A percentile compares a stretch with the other conserved stretches of the same genome.
These are phyloP conservation scores for Erodium moschatum DNA, from an alignment of 441 rosid genomes.

Conservation along the genomic window DNA sequence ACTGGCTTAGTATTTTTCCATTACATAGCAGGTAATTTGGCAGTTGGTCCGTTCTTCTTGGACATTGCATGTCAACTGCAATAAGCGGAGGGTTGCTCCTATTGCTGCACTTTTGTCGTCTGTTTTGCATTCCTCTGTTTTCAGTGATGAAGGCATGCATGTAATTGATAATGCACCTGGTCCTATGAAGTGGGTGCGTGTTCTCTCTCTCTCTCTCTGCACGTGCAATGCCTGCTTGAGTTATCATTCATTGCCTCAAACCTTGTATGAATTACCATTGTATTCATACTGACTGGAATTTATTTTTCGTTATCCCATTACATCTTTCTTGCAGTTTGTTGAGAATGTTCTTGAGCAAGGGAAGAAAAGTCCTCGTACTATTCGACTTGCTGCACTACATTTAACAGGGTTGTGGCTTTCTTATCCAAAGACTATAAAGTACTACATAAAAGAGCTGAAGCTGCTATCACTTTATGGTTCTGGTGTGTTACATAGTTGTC, in stretches of 20 bases:
- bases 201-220: slow-evolving; percentile 19
- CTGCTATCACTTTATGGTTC: slow-evolving; percentile 88
- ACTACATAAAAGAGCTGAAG: slow-evolving; percentile 75
- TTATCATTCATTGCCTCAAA: slow-evolving; percentile 8
- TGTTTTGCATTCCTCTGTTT: slow-evolving; percentile 67
- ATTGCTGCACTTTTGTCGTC: slow-evolving; percentile 86
- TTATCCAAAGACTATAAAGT: slow-evolving; percentile 59
- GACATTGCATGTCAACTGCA: slow-evolving; percentile 83
- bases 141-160: slow-evolving; percentile 64
- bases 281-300: slow-evolving; percentile 8
- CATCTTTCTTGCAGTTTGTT: slow-evolving; percentile 50
- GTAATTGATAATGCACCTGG: slow-evolving; percentile 42
- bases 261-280: not conserved
- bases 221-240: not conserved
- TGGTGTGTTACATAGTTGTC: slow-evolving; percentile 38
- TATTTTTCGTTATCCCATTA: slow-evolving; percentile 15
- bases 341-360: slow-evolving; percentile 84
- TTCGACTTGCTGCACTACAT: slow-evolving; percentile 90
- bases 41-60: slow-evolving; percentile 75
- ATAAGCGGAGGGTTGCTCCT: slow-evolving; percentile 85
- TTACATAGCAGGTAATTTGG: slow-evolving; percentile 69
- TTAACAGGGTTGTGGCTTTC: slow-evolving; percentile 82
- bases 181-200: slow-evolving; percentile 84
- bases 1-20: slow-evolving; percentile 8
- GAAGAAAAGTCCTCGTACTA: slow-evolving; percentile 86